phyloP scores from a whole-genome alignment of 108 stramenopile genomes.

The Skeletonema menzelii region DNA sequence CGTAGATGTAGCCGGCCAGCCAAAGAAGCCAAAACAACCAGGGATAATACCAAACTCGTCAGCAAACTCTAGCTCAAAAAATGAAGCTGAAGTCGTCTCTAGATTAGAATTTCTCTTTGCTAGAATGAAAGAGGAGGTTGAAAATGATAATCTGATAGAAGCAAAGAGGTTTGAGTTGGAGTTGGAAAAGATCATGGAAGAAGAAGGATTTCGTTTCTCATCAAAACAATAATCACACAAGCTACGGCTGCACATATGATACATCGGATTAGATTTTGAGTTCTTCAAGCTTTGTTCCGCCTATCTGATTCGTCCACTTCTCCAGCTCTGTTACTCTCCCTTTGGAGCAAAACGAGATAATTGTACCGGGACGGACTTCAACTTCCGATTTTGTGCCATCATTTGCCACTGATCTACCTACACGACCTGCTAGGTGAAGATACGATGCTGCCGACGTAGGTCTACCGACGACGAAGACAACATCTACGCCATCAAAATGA shows the following conservation, averaged over 20 bases:
- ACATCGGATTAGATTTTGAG: neutral
- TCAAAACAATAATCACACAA: neutral
- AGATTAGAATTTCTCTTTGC: constrained; percentile 47
- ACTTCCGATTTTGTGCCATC: constrained; percentile 13
- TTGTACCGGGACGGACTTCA: constrained; percentile 50
- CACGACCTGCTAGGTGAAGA: constrained; percentile 75
- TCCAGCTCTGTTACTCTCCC: constrained; percentile 52
- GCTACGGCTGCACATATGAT: neutral
- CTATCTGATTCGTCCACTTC: constrained; percentile 61
- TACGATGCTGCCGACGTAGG: constrained; percentile 69
- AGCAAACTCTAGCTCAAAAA: neutral
- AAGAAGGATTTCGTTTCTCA: constrained; percentile 48
- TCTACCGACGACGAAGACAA: constrained; percentile 57
- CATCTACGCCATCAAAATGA: constrained; percentile 70
- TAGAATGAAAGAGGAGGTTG: constrained; percentile 39
- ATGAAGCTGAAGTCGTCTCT: constrained; percentile 17
- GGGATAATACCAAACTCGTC: neutral
- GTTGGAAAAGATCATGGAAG: constrained; percentile 52
- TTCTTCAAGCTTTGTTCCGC: constrained; percentile 51
- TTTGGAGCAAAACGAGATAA: constrained; percentile 61
- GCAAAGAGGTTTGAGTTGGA: constrained; percentile 47
- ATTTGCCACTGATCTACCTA: constrained; percentile 52
- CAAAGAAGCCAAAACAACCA: constrained; percentile 21
- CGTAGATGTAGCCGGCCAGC: constrained; percentile 79
- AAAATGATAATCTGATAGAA: constrained; percentile 47